phyloP scores from a whole-genome alignment of 495 filamentous ascomycete species.

The Polyplosphaeria fusca region DNA sequence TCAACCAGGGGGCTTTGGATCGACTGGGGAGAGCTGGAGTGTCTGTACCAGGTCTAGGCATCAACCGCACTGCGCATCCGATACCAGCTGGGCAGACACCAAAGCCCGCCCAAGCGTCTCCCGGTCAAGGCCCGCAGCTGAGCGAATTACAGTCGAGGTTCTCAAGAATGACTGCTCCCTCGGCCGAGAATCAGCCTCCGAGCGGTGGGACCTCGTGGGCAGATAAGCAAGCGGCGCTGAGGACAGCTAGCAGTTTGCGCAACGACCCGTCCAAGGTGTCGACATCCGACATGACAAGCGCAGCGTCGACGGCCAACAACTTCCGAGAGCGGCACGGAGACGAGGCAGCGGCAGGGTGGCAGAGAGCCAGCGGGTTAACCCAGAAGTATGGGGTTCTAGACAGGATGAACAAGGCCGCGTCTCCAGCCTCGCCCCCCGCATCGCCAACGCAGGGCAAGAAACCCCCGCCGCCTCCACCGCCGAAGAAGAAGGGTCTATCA shows the following conservation, averaged over 20 bases:
- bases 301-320: constrained; percentile 62
- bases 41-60: constrained; percentile 77
- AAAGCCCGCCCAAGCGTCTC: constrained; percentile 15
- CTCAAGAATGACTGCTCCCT: constrained; percentile 49
- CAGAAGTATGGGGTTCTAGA: constrained; percentile 51
- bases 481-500: constrained; percentile 53
- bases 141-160: constrained; percentile 69
- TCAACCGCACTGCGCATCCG: constrained; percentile 48
- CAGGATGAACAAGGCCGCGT: constrained; percentile 14
- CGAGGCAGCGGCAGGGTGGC: constrained; percentile 64
- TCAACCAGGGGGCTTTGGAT: constrained; percentile 67
- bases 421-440: constrained; percentile 7
- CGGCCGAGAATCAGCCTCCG: constrained; percentile 26
- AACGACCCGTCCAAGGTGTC: constrained; percentile 59
- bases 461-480: constrained; percentile 65
- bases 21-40: constrained; percentile 75
- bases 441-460: constrained; percentile 49
- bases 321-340: constrained; percentile 72
- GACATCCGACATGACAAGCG: constrained; percentile 50
- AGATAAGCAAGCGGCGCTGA: constrained; percentile 60
- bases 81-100: constrained; percentile 26
- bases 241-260: constrained; percentile 54
- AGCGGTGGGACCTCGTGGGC: constrained; percentile 56
- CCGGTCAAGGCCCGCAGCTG: constrained; percentile 42
- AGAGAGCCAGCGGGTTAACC: constrained; percentile 56